Conservation (phyloP, 2,329 filamentous ascomycete species). For the Fusarium cicatricum region DNA sequence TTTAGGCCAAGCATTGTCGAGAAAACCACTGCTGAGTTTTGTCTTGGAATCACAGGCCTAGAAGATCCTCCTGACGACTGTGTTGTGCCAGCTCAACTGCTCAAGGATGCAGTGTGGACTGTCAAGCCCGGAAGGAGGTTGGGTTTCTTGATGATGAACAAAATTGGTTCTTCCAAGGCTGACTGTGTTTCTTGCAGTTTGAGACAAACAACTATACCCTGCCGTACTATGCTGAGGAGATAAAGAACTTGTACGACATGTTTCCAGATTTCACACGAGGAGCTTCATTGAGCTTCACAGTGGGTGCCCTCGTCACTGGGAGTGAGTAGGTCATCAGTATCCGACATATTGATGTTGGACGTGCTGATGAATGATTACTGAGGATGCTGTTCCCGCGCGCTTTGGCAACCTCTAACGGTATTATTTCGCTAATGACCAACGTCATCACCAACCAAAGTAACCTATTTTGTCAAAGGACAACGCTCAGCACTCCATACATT, state of each 20-base stretch:
- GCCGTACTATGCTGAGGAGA: too few species aligned
- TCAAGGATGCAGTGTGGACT: too few species aligned
- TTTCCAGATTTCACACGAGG: background rate
- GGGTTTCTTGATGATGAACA: too few species aligned
- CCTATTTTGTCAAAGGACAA: background rate
- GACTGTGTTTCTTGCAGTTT: too few species aligned
- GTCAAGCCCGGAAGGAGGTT: too few species aligned
- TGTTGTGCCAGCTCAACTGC: too few species aligned
- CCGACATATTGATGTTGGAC: background rate
- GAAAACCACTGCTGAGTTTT: background rate
- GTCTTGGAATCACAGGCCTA: too few species aligned
- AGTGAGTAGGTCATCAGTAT: background rate
- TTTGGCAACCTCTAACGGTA: background rate
- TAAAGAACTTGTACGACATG: background rate
- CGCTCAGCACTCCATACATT: background rate
- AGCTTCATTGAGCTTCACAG: background rate
- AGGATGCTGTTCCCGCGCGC: background rate
- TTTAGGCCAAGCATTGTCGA: too few species aligned
- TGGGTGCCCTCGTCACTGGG: background rate
- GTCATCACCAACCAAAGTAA: background rate
- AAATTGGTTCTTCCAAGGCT: too few species aligned
- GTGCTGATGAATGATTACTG: background rate
- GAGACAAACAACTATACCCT: too few species aligned
- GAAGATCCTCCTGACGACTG: too few species aligned
- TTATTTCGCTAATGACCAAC: background rate